Conservation (phyloP, 2,329 filamentous ascomycete species). For the Penicillium sp. region DNA sequence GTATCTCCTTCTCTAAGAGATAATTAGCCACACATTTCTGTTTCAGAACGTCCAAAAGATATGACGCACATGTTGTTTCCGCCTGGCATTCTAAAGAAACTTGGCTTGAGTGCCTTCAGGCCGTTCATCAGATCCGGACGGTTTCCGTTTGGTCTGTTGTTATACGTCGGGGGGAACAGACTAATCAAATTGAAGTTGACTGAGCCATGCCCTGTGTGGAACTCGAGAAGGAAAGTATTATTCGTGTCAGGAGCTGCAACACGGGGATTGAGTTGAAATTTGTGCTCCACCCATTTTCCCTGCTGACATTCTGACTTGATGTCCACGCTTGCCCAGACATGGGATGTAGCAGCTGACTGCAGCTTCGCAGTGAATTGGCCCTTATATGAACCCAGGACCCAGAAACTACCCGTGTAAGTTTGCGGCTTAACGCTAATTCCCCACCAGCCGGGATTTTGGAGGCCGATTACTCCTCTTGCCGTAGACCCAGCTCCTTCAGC, state of each 20-base stretch:
- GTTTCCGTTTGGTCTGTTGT: slow-evolving; percentile 9
- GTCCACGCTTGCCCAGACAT: slow-evolving; percentile 1
- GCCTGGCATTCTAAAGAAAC: slow-evolving; percentile 68
- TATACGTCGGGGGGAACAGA: slow-evolving; percentile 29
- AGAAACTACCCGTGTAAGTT: background rate
- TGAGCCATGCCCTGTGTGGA: slow-evolving; percentile 13
- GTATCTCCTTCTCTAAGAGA: background rate
- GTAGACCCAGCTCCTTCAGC: background rate
- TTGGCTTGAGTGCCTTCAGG: slow-evolving; percentile 60
- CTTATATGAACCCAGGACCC: background rate
- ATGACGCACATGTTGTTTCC: slow-evolving; percentile 62
- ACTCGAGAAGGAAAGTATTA: background rate
- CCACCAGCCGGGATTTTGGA: slow-evolving; percentile 9
- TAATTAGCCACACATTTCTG: background rate
- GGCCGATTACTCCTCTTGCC: background rate
- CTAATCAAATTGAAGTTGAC: slow-evolving; percentile 30
- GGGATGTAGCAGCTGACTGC: slow-evolving; percentile 2
- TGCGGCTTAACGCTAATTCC: slow-evolving; percentile 4
- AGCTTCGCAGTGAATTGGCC: slow-evolving; percentile 2
- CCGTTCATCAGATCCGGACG: slow-evolving; percentile 59
- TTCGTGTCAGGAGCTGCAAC: slow-evolving; percentile 3
- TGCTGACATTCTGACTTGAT: background rate
- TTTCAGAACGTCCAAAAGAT: background rate
- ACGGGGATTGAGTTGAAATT: background rate
- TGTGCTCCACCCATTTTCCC: background rate